Percentiles rank a stretch among this genome's conserved stretches.
Evolutionary conservation across 1,284 basidiomycete species (phyloP).

Genomic region (Phellopilus nigrolimitatus): DNA sequence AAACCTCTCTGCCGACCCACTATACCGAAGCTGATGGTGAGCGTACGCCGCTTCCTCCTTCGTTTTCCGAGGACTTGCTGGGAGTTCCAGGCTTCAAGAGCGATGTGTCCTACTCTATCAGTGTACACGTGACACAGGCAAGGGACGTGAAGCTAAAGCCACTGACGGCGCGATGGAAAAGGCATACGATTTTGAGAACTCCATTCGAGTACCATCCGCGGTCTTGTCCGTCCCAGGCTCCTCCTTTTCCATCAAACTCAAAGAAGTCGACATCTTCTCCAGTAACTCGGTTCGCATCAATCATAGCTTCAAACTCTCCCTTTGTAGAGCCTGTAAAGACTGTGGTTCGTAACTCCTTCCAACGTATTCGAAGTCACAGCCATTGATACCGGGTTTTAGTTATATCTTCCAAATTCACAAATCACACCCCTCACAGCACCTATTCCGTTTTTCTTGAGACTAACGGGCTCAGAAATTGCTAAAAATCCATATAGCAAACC

Average conservation of each 20-base stretch:
- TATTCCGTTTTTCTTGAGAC: conserved; percentile 18
- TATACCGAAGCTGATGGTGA: conserved; percentile 12
- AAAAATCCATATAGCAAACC: conserved; percentile 5
- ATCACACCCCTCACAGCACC: conserved; percentile 5
- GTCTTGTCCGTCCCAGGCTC: conserved; percentile 5
- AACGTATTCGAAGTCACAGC: neutral
- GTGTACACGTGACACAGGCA: conserved; percentile 8
- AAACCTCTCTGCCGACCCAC: conserved; percentile 7
- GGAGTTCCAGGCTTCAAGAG: conserved; percentile 11
- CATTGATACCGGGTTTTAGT: conserved; percentile 1
- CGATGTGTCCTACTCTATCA: conserved; percentile 13
- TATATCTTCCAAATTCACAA: conserved; percentile 19
- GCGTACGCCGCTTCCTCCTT: conserved; percentile 13
- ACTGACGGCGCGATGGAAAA: conserved; percentile 11
- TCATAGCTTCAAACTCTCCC: conserved; percentile 4
- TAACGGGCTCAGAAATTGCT: conserved; percentile 9
- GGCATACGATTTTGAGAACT: conserved; percentile 4
- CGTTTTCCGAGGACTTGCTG: conserved; percentile 9
- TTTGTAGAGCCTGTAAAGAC: conserved; percentile 8
- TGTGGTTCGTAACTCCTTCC: conserved; percentile 6
- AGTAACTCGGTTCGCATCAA: conserved; percentile 8
- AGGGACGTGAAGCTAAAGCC: conserved; percentile 6
- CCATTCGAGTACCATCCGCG: conserved; percentile 16
- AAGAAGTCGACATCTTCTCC: neutral
- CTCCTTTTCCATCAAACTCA: conserved; percentile 10